A percentile compares a stretch with the other conserved stretches of the same genome.
Conservation (phyloP, 2,329 filamentous ascomycete genomes). For the Monosporascus sp. region DNA sequence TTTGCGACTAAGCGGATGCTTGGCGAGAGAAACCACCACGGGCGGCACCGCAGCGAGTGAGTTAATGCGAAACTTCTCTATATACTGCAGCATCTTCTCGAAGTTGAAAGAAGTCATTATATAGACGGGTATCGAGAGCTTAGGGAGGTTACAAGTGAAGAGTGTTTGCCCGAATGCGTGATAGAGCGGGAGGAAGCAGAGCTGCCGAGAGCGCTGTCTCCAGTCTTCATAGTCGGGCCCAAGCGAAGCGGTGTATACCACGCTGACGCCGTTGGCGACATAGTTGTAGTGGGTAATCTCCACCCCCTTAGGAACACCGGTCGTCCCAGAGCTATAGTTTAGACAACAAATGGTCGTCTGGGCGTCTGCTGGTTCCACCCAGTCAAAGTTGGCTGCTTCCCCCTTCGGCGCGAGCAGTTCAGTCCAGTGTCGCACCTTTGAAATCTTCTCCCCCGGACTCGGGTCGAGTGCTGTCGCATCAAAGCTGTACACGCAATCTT, state of each 20-base stretch:
- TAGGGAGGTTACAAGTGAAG: conserved; percentile 56
- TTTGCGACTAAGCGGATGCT: conserved; percentile 58
- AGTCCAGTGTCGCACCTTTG: conserved; percentile 23
- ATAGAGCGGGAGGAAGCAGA: conserved; percentile 74
- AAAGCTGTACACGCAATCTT: conserved; percentile 57
- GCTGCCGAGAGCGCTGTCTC: conserved; percentile 31
- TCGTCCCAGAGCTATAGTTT: conserved; percentile 77
- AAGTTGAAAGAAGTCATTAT: conserved; percentile 78
- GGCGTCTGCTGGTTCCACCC: conserved; percentile 51
- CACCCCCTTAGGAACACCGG: conserved; percentile 78
- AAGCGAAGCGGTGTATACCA: conserved; percentile 40
- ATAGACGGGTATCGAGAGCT: conserved; percentile 61
- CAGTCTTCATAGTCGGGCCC: conserved; percentile 43
- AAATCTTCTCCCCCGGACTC: conserved; percentile 16
- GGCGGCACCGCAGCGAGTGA: conserved; percentile 65
- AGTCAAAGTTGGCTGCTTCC: conserved; percentile 53
- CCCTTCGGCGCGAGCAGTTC: conserved; percentile 18
- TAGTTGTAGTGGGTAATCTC: conserved; percentile 75
- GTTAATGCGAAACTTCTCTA: conserved; percentile 65
- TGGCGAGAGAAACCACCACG: conserved; percentile 66
- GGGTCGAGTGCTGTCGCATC: conserved; percentile 44
- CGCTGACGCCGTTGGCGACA: conserved; percentile 62
- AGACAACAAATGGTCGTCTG: conserved; percentile 56
- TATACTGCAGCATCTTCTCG: conserved; percentile 60
- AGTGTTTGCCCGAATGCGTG: conserved; percentile 69